Evolutionary conservation across 192 early-diverging fungal genomes (phyloP), one percentile per base, ranked within the genome.

Genomic region (Entomortierella parvispora): DNA sequence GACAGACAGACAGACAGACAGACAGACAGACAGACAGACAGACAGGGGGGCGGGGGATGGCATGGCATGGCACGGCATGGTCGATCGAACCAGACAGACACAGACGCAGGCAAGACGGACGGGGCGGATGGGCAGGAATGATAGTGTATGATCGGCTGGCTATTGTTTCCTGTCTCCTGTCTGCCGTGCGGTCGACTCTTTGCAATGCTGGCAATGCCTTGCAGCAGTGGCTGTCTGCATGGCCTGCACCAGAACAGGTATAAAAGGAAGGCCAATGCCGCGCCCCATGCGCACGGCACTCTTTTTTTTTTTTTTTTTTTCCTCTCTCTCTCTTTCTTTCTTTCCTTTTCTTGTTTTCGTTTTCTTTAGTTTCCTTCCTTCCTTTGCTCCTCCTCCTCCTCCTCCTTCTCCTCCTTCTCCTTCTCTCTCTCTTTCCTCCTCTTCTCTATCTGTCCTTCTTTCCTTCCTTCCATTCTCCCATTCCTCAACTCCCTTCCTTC

Each of bases 301-400:
- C 17, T n/a, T 3, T 56, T 29, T 22, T 26, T 48, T 25, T 43
- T 9, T 0, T 29, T 46, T 25, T 26, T 42, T 17, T 22, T 34
- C 32, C 32, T 9, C 22, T 44, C 6, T 23, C 53, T 37, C 37
- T 28, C 8, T 58, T 33, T 12, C n/a, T 48, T 15, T 47, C 29
- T 54, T 58, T 11, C 44, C 51, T 50, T 53, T 50, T 45, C 18
- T 23, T 31, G 52, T 56, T 45, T 54, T 23, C 29, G 29, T 59
- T 33, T 55, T 69, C 59, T 34, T 49, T 50, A 20, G 31, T 28
- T 59, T 58, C 47, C n/a, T 44, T 4, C 49, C 29, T 49, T 23
- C 66, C 44, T 42, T 50, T 28, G 32, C 50, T 52, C 49, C 44
- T 42, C n/a, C 34, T 26, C 57, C 23, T 59, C 49, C 49, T 11